Evolutionary conservation across 2,329 filamentous ascomycete species (phyloP).

Genomic region (Onygenales sp.): DNA sequence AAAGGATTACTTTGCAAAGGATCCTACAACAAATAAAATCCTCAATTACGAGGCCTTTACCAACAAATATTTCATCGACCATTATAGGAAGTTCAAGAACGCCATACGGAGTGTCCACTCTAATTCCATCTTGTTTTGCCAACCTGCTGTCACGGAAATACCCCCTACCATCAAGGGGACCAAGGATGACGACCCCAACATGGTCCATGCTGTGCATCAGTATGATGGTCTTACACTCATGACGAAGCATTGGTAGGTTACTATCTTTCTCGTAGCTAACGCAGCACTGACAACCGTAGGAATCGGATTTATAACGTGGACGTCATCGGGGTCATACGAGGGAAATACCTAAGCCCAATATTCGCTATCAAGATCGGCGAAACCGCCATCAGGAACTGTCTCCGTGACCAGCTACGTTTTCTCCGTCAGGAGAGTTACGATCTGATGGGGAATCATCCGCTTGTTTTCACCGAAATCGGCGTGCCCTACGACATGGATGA

Average conservation of each 20-base stretch:
- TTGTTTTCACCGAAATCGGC: conserved; percentile 87
- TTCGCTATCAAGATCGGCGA: conserved; percentile 92
- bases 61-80: conserved; percentile 82
- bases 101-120: conserved; percentile 68
- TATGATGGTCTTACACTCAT: conserved; percentile 95
- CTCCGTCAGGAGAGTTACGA: conserved; percentile 82
- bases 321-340: conserved; percentile 81
- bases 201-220: conserved; percentile 91
- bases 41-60: conserved; percentile 81
- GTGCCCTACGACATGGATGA: conserved; percentile 99
- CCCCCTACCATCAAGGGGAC: conserved; percentile 83
- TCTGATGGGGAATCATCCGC: conserved; percentile 78
- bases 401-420: conserved; percentile 74
- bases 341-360: conserved; percentile 76
- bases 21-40: conserved; percentile 61
- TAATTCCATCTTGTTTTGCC: conserved; percentile 77
- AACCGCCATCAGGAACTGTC: conserved; percentile 85
- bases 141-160: conserved; percentile 84
- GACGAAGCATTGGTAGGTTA: conserved; percentile 78
- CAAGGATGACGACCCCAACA: conserved; percentile 73
- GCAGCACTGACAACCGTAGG: conserved; percentile 26
- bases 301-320: conserved; percentile 97
- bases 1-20: conserved; percentile 80
- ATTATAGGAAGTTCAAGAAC: conserved; percentile 67
- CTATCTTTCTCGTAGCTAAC: conserved; percentile 12